Base-by-base conservation (phyloP, 148 eudicot species). In the Camellia granthamiana region DNA sequence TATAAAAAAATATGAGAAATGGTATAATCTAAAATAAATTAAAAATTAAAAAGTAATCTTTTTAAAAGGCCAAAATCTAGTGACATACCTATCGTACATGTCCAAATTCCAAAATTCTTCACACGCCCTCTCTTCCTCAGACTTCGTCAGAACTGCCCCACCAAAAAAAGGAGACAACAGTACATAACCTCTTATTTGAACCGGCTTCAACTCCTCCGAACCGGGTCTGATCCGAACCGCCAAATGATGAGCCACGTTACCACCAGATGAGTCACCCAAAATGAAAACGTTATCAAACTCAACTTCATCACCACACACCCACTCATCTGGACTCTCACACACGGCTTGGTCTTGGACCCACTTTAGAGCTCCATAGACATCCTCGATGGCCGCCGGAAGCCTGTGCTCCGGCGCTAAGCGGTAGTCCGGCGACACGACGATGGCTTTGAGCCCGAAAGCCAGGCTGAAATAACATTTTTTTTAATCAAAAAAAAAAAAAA, bases 191-290 rank as follows among this genome's bases (percentile, higher is more conserved):
- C 91, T 74, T 18, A 93, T 81, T 72, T 80, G 68, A 12, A 92
- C 79, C 30, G 92, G 92, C 0, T 19, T 42, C 51, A 89, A 63
- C 23, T 81, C 85, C 9, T 80, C 59, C 52, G 89, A 86, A 7
- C 89, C 88, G 11, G 79, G 73, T 7, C 95, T 88, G 18, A 90
- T 42, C 77, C 64, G 73, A 72, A 87, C 88, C 52, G 96, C 96
- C 78, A 93, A 49, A 59, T 93, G 92, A 73, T 93, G 98, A 0
- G 96, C 98, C 16, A 93, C 82, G 83, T 92, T 93, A 43, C 94
- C 95, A 41, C 98, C 98, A 5, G 98, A 93, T 2, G 95, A 91
- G 72, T 92, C 98, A 4, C 98, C 98, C 42, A 90, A 14, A 44
- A 93, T 68, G 64, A 83, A 92, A 69, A 93, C 93, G 83, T 85